These are phyloP conservation scores for Hypoxylon sp. DNA, from an alignment of 2,329 filamentous ascomycete species.

Conservation along the genomic window DNA sequence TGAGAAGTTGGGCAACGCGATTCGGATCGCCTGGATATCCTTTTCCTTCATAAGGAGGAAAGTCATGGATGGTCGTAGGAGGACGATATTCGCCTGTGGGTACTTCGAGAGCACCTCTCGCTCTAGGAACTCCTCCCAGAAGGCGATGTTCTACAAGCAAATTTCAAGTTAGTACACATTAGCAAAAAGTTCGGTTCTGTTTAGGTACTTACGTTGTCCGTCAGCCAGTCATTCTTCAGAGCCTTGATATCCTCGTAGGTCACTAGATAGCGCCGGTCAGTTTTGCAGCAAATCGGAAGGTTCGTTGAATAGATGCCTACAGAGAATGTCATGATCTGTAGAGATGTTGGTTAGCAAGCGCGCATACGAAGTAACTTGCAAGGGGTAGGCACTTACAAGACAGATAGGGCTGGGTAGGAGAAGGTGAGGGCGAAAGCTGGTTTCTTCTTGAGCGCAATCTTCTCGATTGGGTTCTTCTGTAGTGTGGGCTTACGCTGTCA, in stretches of 20 bases:
- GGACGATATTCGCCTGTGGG: slow-evolving; percentile 84
- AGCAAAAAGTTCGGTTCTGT: background rate
- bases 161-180: slow-evolving; percentile 39
- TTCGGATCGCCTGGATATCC: slow-evolving; percentile 63
- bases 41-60: slow-evolving; percentile 85
- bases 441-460: slow-evolving; percentile 40
- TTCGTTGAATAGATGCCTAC: slow-evolving; percentile 40
- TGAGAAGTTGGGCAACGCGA: slow-evolving; percentile 81
- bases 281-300: background rate
- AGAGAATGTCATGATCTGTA: slow-evolving; percentile 50
- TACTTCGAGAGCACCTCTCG: slow-evolving; percentile 83
- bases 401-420: slow-evolving; percentile 53
- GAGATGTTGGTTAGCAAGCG: slow-evolving; percentile 34
- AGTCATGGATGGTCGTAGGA: slow-evolving; percentile 91
- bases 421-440: slow-evolving; percentile 47
- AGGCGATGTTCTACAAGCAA: slow-evolving; percentile 80
- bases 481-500: slow-evolving; percentile 45
- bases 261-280: slow-evolving; percentile 60
- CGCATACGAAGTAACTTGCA: slow-evolving; percentile 10
- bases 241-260: slow-evolving; percentile 89
- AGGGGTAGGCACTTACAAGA: slow-evolving; percentile 57
- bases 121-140: slow-evolving; percentile 98
- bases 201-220: slow-evolving; percentile 80
- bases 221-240: slow-evolving; percentile 93
- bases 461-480: slow-evolving; percentile 31